phyloP scores from a whole-genome alignment of 2,329 filamentous ascomycete species.

The Cytospora piceae region DNA sequence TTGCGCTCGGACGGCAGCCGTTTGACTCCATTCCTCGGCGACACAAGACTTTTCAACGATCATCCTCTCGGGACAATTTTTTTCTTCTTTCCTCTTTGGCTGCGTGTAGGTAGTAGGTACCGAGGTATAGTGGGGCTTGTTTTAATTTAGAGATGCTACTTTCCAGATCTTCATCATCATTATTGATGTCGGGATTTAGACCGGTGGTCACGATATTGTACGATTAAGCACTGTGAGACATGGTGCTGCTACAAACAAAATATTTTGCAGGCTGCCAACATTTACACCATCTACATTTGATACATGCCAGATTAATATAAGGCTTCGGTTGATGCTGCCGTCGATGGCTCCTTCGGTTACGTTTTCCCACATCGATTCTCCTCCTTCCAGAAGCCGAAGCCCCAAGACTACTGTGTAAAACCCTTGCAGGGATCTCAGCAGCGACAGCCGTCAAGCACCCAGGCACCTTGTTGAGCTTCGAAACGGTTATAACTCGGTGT shows the following conservation, averaged over 20 bases:
- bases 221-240: neutral
- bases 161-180: neutral
- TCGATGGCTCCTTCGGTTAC: neutral
- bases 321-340: neutral
- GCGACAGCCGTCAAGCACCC: neutral
- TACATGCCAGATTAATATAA: neutral
- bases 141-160: neutral
- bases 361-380: neutral
- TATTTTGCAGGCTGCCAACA: neutral
- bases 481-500: neutral
- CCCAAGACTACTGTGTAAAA: neutral
- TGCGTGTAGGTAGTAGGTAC: neutral
- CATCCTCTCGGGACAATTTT: too few species aligned
- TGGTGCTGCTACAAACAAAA: neutral
- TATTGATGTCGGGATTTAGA: neutral
- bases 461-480: neutral
- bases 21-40: too few species aligned
- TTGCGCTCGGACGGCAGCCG: too few species aligned
- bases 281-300: neutral
- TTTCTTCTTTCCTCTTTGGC: neutral
- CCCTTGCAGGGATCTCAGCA: neutral
- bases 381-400: neutral
- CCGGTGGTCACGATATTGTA: neutral
- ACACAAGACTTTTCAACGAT: too few species aligned
- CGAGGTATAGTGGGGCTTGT: neutral